Conservation (phyloP, 2,329 filamentous ascomycete species). For the Pyricularia sp. region DNA sequence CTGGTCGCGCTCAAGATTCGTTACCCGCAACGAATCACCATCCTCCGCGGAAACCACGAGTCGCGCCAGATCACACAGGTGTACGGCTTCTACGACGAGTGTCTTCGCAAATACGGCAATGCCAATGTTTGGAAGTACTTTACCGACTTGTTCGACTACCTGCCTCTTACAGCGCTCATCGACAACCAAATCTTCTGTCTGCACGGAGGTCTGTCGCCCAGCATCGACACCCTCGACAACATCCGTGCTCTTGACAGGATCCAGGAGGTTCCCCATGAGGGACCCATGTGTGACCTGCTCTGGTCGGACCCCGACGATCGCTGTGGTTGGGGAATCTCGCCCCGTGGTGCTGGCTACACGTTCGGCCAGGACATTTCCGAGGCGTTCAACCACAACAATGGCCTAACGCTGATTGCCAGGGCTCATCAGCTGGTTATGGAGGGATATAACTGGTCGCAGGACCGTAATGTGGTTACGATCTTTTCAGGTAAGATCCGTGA, state of each 20-base stretch:
- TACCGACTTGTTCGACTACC: constrained; percentile 96
- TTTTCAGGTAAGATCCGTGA: constrained; percentile 61
- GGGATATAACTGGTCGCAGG: constrained; percentile 98
- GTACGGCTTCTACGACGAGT: constrained; percentile 99
- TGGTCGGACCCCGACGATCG: constrained; percentile 98
- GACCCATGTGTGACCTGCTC: constrained; percentile 92
- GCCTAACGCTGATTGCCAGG: constrained; percentile 84
- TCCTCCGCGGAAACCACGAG: constrained; percentile 97
- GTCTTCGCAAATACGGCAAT: constrained; percentile 95
- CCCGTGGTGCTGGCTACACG: constrained; percentile 86
- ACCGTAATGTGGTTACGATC: constrained; percentile 95
- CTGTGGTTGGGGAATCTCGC: constrained; percentile 91
- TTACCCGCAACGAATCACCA: constrained; percentile 95
- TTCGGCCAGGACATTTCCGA: constrained; percentile 97
- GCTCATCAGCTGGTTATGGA: constrained; percentile 99
- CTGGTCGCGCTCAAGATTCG: constrained; percentile 95
- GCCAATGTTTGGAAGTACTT: constrained; percentile 99
- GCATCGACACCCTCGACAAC: constrained; percentile 89
- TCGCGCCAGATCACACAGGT: constrained; percentile 98
- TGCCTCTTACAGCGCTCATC: constrained; percentile 91
- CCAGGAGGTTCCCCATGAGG: constrained; percentile 96
- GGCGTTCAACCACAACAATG: constrained; percentile 99
- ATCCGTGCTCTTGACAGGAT: constrained; percentile 91
- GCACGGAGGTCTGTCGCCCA: constrained; percentile 92
- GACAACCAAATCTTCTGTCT: constrained; percentile 99